Evolutionary conservation across 441 rosid genomes (phyloP).

Genomic region (Gossypium laxum): DNA sequence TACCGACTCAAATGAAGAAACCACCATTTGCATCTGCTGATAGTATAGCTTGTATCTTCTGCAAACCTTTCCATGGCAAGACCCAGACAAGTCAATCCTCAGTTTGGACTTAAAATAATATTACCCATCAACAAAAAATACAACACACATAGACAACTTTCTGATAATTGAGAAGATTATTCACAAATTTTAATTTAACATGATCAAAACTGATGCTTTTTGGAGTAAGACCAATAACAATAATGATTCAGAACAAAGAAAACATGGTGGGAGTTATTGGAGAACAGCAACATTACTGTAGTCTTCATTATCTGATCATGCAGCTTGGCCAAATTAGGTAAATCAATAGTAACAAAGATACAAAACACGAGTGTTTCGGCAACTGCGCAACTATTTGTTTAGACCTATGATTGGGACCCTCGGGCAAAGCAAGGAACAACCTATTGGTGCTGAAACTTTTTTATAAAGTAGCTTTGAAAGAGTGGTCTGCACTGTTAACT

Average conservation of each 20-base stretch:
- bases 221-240: background rate
- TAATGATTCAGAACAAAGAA: background rate
- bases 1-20: slow-evolving; percentile 47
- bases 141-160: background rate
- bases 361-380: background rate
- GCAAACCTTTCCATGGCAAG: slow-evolving; percentile 31
- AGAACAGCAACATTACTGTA: slow-evolving; percentile 6
- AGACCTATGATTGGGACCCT: slow-evolving; percentile 4
- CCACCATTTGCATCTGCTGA: slow-evolving; percentile 60
- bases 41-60: slow-evolving; percentile 47
- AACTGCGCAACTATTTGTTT: background rate
- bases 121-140: background rate
- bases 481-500: slow-evolving; percentile 30
- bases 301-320: slow-evolving; percentile 2
- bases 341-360: background rate
- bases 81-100: background rate
- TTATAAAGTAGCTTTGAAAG: slow-evolving; percentile 11
- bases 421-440: slow-evolving; percentile 7
- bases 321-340: slow-evolving; percentile 8
- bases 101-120: background rate
- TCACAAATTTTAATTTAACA: background rate
- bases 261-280: background rate
- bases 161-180: background rate
- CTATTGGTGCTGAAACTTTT: background rate
- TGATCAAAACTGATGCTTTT: background rate